Evolutionary conservation across 371 early-diverging fungal species (phyloP).

Genomic region (Mortierella sp.): DNA sequence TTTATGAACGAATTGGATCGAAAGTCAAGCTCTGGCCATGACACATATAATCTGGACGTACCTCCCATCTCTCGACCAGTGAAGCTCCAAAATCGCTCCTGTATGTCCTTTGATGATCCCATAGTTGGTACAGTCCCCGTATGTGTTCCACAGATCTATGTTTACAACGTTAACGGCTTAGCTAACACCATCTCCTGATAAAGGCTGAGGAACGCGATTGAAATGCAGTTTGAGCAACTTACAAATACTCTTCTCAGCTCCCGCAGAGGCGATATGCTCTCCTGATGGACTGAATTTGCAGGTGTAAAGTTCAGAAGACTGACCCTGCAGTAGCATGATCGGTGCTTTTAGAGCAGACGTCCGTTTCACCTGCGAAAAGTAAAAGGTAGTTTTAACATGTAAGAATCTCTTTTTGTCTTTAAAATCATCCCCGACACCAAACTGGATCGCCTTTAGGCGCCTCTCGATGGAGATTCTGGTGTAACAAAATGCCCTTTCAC

Average conservation of each 20-base stretch:
- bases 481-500: neutral
- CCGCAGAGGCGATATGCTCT: slow-evolving; percentile 86
- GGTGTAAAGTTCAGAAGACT: slow-evolving; percentile 76
- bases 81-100: slow-evolving; percentile 88
- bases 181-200: no score
- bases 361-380: slow-evolving; percentile 71
- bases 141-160: slow-evolving; percentile 92
- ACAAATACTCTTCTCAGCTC: slow-evolving; percentile 87
- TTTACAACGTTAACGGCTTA: neutral
- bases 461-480: no score
- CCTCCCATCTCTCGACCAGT: slow-evolving; percentile 91
- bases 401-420: neutral
- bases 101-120: slow-evolving; percentile 88
- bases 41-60: slow-evolving; percentile 15
- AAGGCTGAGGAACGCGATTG: no score
- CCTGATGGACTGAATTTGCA: slow-evolving; percentile 91
- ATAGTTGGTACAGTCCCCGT: slow-evolving; percentile 91
- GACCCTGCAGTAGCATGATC: slow-evolving; percentile 65
- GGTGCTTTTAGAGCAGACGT: slow-evolving; percentile 83
- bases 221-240: slow-evolving; percentile 39
- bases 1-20: no score
- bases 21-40: neutral
- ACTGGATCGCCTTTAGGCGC: no score
- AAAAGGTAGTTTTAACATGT: neutral
- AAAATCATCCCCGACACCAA: neutral